phyloP scores from a whole-genome alignment of 805 yeast genomes.

The Kluyveromyces starmeri region DNA sequence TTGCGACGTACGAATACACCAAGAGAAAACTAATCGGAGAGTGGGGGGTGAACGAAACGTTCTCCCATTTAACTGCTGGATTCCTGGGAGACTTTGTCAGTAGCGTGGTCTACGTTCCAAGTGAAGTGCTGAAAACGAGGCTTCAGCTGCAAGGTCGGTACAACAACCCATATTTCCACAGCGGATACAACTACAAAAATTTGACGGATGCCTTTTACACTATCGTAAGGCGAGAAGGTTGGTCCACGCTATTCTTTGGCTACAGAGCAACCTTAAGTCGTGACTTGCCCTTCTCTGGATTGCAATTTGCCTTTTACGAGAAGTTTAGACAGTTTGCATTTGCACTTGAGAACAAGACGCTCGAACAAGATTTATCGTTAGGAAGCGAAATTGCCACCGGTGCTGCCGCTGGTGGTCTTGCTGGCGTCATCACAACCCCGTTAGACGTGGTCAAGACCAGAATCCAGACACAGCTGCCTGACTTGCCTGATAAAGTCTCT shows the following conservation, averaged over 20 bases:
- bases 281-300: conserved; percentile 91
- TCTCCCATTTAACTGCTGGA: conserved; percentile 77
- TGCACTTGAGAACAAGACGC: conserved; percentile 24
- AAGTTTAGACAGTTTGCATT: conserved; percentile 59
- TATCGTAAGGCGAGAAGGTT: conserved; percentile 63
- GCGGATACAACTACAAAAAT: conserved; percentile 84
- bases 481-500: conserved; percentile 3
- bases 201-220: conserved; percentile 60
- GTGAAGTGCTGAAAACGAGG: conserved; percentile 89
- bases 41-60: conserved; percentile 61
- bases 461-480: conserved; percentile 74
- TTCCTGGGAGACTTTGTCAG: conserved; percentile 90
- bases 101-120: conserved; percentile 85
- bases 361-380: conserved; percentile 43
- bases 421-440: conserved; percentile 85
- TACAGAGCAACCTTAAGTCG: conserved; percentile 89
- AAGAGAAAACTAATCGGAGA: conserved; percentile 64
- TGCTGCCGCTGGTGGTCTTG: conserved; percentile 91
- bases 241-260: conserved; percentile 71
- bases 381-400: conserved; percentile 72
- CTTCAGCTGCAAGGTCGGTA: conserved; percentile 84
- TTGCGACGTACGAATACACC: conserved; percentile 78
- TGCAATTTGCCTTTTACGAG: conserved; percentile 94
- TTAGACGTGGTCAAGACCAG: conserved; percentile 87
- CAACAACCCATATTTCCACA: conserved; percentile 67